A percentile compares a stretch with the other conserved stretches of the same genome.
Conservation (phyloP, 2,329 filamentous ascomycete genomes). For the Aspergillus sp. region DNA sequence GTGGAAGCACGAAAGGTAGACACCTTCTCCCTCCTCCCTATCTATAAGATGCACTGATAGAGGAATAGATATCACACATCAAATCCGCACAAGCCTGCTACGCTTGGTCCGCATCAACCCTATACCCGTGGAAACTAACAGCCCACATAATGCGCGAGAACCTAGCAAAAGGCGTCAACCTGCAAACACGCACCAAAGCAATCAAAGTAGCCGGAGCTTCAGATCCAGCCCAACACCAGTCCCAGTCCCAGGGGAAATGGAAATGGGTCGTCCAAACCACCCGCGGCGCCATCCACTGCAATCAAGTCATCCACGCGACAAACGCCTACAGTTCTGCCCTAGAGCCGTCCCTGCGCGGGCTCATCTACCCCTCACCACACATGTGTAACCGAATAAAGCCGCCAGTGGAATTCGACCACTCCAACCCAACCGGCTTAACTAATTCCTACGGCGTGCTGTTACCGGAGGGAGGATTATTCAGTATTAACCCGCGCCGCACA, state of each 20-base stretch:
- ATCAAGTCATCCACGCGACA: neutral
- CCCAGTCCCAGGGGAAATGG: too few species aligned
- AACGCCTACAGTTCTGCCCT: constrained; percentile 7
- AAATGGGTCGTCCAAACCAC: neutral
- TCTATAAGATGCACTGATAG: too few species aligned
- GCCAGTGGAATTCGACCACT: neutral
- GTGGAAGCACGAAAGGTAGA: neutral
- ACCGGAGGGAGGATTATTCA: neutral
- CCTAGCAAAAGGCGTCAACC: neutral
- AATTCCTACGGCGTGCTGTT: constrained; percentile 4
- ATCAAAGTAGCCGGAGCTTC: neutral
- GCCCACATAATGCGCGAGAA: constrained; percentile 4
- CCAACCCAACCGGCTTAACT: neutral
- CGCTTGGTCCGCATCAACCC: constrained; percentile 4
- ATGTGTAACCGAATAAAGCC: constrained; percentile 3
- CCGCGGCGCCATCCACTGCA: constrained; percentile 1
- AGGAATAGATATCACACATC: constrained; percentile 1
- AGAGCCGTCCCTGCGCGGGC: neutral
- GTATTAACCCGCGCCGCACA: neutral
- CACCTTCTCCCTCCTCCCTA: too few species aligned
- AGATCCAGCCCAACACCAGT: too few species aligned
- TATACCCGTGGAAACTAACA: constrained; percentile 3
- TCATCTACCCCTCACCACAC: neutral
- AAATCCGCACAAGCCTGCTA: neutral
- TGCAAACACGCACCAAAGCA: constrained; percentile 1